phyloP scores from a whole-genome alignment of 306 rosid species.

The Prosopis cineraria region DNA sequence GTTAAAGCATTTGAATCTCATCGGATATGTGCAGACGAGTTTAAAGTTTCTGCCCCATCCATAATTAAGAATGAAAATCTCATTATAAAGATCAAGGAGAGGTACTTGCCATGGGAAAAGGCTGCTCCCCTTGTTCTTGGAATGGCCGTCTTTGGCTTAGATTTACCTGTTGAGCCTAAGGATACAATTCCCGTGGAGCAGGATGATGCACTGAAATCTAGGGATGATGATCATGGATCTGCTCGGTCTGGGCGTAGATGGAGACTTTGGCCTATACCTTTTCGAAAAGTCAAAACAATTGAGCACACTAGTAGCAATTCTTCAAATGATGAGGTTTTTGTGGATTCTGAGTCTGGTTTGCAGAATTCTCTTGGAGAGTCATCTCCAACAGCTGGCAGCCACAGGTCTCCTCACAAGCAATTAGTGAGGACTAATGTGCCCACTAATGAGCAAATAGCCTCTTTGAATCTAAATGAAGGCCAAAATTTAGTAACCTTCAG shows the following conservation, averaged over 20 bases:
- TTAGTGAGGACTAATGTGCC: slow-evolving; percentile 90
- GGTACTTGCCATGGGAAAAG: slow-evolving; percentile 82
- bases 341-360: slow-evolving; percentile 78
- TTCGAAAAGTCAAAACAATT: slow-evolving; percentile 84
- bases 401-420: slow-evolving; percentile 66
- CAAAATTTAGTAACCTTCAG: slow-evolving; percentile 90
- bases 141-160: slow-evolving; percentile 66
- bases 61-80: slow-evolving; percentile 73
- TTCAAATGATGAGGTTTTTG: slow-evolving; percentile 81
- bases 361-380: slow-evolving; percentile 46
- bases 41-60: slow-evolving; percentile 59
- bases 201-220: slow-evolving; percentile 53
- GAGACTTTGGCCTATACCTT: slow-evolving; percentile 95
- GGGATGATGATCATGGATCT: slow-evolving; percentile 49
- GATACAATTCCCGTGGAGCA: slow-evolving; percentile 77
- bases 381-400: slow-evolving; percentile 43
- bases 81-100: slow-evolving; percentile 61
- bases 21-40: slow-evolving; percentile 61
- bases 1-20: slow-evolving; percentile 72
- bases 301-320: slow-evolving; percentile 65
- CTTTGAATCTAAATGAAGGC: slow-evolving; percentile 93
- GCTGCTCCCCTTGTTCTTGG: slow-evolving; percentile 91
- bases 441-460: slow-evolving; percentile 90
- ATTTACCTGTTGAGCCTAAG: slow-evolving; percentile 65
- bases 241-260: slow-evolving; percentile 74